Evolutionary conservation across 2,329 filamentous ascomycete genomes (phyloP).

Genomic region (Trichoderma atroviride): DNA sequence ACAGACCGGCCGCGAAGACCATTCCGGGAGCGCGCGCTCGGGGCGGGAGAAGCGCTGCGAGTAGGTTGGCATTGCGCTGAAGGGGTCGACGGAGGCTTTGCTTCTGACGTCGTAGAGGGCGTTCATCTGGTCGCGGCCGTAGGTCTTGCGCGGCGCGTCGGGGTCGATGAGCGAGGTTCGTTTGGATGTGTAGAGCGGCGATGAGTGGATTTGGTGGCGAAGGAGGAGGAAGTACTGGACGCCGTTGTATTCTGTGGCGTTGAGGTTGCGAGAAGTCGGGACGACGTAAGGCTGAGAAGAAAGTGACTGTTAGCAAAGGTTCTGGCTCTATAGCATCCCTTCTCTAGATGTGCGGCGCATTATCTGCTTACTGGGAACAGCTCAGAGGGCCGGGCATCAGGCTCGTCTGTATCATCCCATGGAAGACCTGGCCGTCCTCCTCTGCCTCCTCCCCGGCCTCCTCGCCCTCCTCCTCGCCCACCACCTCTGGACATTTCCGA

Average conservation of each 20-base stretch:
- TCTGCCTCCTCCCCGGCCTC: conserved; percentile 52
- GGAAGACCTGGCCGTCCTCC: conserved; percentile 52
- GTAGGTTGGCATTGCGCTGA: conserved; percentile 61
- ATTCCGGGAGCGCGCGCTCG: conserved; percentile 57
- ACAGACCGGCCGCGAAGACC: conserved; percentile 53
- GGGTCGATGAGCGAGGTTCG: conserved; percentile 48
- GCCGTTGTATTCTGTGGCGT: conserved; percentile 48
- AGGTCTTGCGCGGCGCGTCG: conserved; percentile 46
- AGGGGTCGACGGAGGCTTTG: conserved; percentile 60
- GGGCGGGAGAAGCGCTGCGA: conserved; percentile 57
- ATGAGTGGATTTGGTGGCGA: conserved; percentile 58
- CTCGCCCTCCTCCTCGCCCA: conserved; percentile 54
- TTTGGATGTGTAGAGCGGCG: conserved; percentile 59
- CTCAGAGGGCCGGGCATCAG: conserved; percentile 60
- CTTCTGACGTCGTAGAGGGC: conserved; percentile 57
- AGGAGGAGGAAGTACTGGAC: conserved; percentile 58
- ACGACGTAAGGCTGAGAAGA: conserved; percentile 52
- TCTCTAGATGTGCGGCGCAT: background rate
- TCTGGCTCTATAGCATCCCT: background rate
- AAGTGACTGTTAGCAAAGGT: background rate
- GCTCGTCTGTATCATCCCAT: conserved; percentile 58
- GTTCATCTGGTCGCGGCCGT: conserved; percentile 63
- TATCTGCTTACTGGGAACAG: conserved; percentile 55
- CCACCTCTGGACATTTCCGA: conserved; percentile 55
- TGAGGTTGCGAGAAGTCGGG: conserved; percentile 49